Evolutionary conservation across 495 filamentous ascomycete genomes (phyloP).

Genomic region (Xylaria castorea): DNA sequence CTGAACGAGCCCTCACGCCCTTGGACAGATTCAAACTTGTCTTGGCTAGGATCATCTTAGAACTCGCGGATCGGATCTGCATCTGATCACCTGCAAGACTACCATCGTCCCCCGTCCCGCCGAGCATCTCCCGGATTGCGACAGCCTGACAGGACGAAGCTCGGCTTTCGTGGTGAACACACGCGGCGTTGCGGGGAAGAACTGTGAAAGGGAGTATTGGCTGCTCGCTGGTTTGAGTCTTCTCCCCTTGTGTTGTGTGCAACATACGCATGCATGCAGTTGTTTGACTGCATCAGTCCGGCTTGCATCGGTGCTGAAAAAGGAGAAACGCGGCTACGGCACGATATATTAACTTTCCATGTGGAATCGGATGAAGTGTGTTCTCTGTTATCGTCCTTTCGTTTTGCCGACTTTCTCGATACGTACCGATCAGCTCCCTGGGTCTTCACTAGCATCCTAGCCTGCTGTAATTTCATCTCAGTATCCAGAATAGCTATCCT

Average conservation of each 20-base stretch:
- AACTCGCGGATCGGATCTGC: slow-evolving; percentile 26
- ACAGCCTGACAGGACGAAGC: slow-evolving; percentile 20
- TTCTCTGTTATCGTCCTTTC: background rate
- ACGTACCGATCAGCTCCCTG: slow-evolving; percentile 12
- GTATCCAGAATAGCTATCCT: slow-evolving; percentile 21
- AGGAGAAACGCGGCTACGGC: slow-evolving; percentile 2
- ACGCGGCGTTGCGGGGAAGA: slow-evolving; percentile 12
- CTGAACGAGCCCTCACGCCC: background rate
- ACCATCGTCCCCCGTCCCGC: slow-evolving; percentile 3
- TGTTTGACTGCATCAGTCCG: slow-evolving; percentile 18
- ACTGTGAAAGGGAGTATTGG: background rate
- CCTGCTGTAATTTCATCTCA: slow-evolving; percentile 9
- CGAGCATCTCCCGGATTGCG: slow-evolving; percentile 16
- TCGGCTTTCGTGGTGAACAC: slow-evolving; percentile 4
- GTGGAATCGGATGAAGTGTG: background rate
- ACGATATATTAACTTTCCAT: slow-evolving; percentile 8
- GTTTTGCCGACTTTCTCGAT: background rate
- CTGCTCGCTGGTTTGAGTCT: background rate
- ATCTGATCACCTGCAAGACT: slow-evolving; percentile 11
- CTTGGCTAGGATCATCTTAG: background rate
- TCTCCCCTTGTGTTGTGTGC: background rate
- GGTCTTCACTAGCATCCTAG: slow-evolving; percentile 1
- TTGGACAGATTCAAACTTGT: background rate
- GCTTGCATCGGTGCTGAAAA: slow-evolving; percentile 24
- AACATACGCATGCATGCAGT: slow-evolving; percentile 18